Percentiles rank a stretch among this genome's conserved stretches.
These are phyloP conservation scores for Pestalotiopsis sp. DNA, from an alignment of 2,329 filamentous ascomycete species.

Conservation along the genomic window DNA sequence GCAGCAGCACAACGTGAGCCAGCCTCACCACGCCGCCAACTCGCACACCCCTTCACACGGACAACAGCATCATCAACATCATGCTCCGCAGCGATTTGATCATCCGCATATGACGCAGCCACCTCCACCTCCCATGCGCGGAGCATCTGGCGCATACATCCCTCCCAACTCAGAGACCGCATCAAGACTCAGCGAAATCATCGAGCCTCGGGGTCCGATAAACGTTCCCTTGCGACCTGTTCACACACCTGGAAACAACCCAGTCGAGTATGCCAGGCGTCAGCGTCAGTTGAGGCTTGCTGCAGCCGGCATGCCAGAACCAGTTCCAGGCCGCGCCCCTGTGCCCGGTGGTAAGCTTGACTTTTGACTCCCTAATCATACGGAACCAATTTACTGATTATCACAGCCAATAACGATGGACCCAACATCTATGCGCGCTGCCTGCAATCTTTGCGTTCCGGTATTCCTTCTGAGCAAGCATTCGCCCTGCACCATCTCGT, in stretches of 20 bases:
- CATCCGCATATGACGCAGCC: slow-evolving; percentile 32
- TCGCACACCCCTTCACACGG: slow-evolving; percentile 14
- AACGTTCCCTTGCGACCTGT: slow-evolving; percentile 72
- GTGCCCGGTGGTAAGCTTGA: slow-evolving; percentile 59
- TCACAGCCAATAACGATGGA: slow-evolving; percentile 64
- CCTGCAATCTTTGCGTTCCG: slow-evolving; percentile 79
- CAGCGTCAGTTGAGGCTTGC: slow-evolving; percentile 42
- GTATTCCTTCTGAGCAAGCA: slow-evolving; percentile 79
- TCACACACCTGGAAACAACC: slow-evolving; percentile 73
- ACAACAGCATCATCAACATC: slow-evolving; percentile 27
- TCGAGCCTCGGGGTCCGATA: slow-evolving; percentile 66
- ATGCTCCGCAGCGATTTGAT: slow-evolving; percentile 27
- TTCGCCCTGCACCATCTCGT: slow-evolving; percentile 92
- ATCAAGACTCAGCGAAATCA: slow-evolving; percentile 65
- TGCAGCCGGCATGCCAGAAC: slow-evolving; percentile 25
- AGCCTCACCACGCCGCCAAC: slow-evolving; percentile 22
- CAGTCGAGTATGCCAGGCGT: slow-evolving; percentile 65
- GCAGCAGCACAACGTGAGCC: slow-evolving; percentile 41
- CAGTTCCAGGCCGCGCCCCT: slow-evolving; percentile 56
- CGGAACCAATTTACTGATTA: slow-evolving; percentile 20
- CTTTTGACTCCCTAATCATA: neutral
- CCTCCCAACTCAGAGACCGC: slow-evolving; percentile 57
- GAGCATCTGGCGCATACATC: slow-evolving; percentile 46
- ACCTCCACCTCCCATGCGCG: slow-evolving; percentile 31
- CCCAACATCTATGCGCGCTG: slow-evolving; percentile 92